Evolutionary conservation across 371 early-diverging fungal species (phyloP).

Genomic region (Syncephalastrum sp.): DNA sequence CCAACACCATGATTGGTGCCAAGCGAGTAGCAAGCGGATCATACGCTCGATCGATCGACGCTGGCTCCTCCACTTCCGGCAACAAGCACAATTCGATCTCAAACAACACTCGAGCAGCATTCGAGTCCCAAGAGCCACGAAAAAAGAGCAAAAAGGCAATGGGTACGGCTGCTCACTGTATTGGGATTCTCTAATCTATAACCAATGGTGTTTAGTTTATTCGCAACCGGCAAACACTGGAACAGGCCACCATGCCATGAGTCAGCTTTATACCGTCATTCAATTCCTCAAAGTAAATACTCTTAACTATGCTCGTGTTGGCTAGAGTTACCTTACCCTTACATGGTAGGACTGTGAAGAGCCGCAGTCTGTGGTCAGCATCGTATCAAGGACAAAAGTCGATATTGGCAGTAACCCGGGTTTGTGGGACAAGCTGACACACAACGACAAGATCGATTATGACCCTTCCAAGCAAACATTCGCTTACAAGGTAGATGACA

Average conservation of each 20-base stretch:
- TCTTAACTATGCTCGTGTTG: not conserved
- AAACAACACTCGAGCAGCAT: conserved; percentile 41
- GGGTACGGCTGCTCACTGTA: conserved; percentile 15
- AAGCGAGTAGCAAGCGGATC: conserved; percentile 35
- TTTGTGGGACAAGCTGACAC: conserved; percentile 57
- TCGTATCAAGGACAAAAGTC: conserved; percentile 55
- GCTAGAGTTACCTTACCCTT: not conserved
- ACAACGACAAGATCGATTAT: conserved; percentile 69
- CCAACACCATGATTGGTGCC: conserved; percentile 37
- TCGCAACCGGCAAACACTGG: conserved; percentile 63
- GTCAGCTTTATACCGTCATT: conserved; percentile 59
- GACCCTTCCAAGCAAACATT: conserved; percentile 57
- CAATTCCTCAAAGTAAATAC: conserved; percentile 51
- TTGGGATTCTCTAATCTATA: not conserved
- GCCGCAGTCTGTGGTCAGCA: conserved; percentile 67
- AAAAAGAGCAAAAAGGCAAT: conserved; percentile 37
- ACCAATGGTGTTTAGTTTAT: conserved; percentile 31
- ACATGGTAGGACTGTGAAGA: conserved; percentile 49
- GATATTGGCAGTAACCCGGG: conserved; percentile 58
- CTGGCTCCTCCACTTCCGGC: conserved; percentile 1
- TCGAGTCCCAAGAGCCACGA: conserved; percentile 25
- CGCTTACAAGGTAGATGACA: conserved; percentile 59
- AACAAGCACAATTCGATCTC: conserved; percentile 25
- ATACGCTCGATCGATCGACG: conserved; percentile 4
- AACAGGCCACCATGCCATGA: conserved; percentile 60